Evolutionary conservation across 1,284 basidiomycete genomes (phyloP).

Genomic region (Apiotrichum domesticum): DNA sequence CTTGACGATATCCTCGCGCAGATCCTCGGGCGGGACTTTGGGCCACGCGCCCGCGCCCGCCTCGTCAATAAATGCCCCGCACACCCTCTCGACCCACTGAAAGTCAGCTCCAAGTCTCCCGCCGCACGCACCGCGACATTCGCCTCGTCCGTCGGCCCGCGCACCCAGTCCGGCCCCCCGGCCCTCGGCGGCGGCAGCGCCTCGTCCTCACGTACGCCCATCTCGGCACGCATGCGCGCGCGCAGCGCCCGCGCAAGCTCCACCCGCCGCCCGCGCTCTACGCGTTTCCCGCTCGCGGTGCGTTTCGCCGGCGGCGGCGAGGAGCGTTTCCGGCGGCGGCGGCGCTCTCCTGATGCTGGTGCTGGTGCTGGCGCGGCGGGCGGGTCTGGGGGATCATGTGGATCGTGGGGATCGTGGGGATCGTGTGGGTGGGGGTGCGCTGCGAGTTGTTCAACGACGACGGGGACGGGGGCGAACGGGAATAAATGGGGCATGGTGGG

Average conservation of each 20-base stretch:
- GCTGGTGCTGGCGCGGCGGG: too few relatives aligned
- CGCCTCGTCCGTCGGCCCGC: slow-evolving; percentile 8
- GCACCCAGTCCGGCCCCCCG: slow-evolving; percentile 20
- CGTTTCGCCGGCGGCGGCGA: slow-evolving; percentile 1
- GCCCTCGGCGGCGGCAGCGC: slow-evolving; percentile 15
- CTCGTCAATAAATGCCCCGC: slow-evolving; percentile 16
- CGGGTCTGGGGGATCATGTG: too few relatives aligned
- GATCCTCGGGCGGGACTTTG: slow-evolving; percentile 20
- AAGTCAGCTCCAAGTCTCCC: too few relatives aligned
- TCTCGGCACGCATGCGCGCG: slow-evolving; percentile 19
- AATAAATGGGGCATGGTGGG: not conserved
- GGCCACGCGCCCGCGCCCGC: slow-evolving; percentile 10
- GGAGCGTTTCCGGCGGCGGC: not conserved
- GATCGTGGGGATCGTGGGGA: too few relatives aligned
- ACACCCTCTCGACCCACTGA: slow-evolving; percentile 23
- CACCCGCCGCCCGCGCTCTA: slow-evolving; percentile 13
- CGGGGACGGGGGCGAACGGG: not conserved
- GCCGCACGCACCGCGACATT: slow-evolving; percentile 16
- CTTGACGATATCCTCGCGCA: slow-evolving; percentile 19
- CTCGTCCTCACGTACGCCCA: slow-evolving; percentile 19
- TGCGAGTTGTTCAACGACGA: not conserved
- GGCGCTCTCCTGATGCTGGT: not conserved
- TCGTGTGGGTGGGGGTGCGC: not conserved
- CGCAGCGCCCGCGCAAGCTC: slow-evolving; percentile 21
- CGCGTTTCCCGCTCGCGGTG: slow-evolving; percentile 14